phyloP scores from a whole-genome alignment of 2,329 filamentous ascomycete genomes.

The Amylocarpus encephaloides region DNA sequence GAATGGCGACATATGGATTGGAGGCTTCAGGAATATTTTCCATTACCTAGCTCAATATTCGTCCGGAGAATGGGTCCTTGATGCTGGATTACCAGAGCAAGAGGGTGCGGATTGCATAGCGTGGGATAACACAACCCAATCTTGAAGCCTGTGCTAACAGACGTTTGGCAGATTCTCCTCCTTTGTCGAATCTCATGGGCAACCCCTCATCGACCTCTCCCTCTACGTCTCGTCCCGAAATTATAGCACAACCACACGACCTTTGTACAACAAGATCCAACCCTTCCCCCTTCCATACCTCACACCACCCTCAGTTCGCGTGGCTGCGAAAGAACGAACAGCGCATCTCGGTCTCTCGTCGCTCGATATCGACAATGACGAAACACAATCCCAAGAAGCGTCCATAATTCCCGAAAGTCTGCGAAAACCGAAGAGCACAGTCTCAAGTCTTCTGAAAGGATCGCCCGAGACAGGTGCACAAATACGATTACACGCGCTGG shows the following conservation, averaged over 20 bases:
- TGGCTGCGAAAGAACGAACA: slow-evolving; percentile 63
- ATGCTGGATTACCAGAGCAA: slow-evolving; percentile 36
- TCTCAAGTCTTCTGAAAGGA: slow-evolving; percentile 52
- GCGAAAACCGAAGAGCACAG: slow-evolving; percentile 36
- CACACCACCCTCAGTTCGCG: slow-evolving; percentile 66
- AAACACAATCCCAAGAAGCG: slow-evolving; percentile 30
- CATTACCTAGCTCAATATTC: slow-evolving; percentile 40
- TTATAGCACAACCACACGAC: slow-evolving; percentile 70
- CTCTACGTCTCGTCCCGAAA: slow-evolving; percentile 89
- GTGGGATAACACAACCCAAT: slow-evolving; percentile 28
- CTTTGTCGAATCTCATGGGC: slow-evolving; percentile 69
- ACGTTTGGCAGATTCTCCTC: slow-evolving; percentile 45
- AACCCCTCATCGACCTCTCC: slow-evolving; percentile 73
- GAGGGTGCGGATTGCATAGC: slow-evolving; percentile 43
- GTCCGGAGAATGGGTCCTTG: slow-evolving; percentile 42
- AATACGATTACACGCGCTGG: slow-evolving; percentile 70
- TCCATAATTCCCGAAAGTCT: slow-evolving; percentile 31
- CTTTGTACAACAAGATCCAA: slow-evolving; percentile 73
- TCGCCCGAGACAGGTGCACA: slow-evolving; percentile 64
- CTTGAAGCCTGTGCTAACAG: not conserved
- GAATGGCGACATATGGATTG: slow-evolving; percentile 47
- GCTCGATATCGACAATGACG: slow-evolving; percentile 54
- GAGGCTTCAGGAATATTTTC: slow-evolving; percentile 47
- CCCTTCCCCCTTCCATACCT: slow-evolving; percentile 87
- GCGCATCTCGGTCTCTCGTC: slow-evolving; percentile 63